phyloP scores from a whole-genome alignment of 441 rosid species.

The Populus tomentosa region DNA sequence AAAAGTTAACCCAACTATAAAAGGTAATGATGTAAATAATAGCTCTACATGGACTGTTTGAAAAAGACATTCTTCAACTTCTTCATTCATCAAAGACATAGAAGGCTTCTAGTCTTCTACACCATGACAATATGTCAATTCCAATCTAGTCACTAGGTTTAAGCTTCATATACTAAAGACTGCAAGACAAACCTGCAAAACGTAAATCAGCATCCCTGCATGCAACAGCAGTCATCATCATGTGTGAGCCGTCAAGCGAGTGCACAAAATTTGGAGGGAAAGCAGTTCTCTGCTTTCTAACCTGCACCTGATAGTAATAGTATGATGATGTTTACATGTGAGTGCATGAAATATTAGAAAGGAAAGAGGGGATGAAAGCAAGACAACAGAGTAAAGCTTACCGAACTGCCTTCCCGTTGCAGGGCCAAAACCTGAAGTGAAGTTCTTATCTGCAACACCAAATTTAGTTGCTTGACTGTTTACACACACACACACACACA shows the following conservation, averaged over 20 bases:
- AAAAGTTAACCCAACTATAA: background rate
- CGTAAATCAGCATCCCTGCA: slow-evolving; percentile 78
- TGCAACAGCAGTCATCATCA: slow-evolving; percentile 99
- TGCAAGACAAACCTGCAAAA: slow-evolving; percentile 70
- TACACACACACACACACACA: background rate
- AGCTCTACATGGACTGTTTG: background rate
- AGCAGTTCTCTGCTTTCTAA: slow-evolving; percentile 88
- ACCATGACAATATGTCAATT: background rate
- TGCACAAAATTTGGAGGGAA: slow-evolving; percentile 97
- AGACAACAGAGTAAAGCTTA: slow-evolving; percentile 34
- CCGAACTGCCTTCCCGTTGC: slow-evolving; percentile 76
- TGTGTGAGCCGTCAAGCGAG: slow-evolving; percentile 94
- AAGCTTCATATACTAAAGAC: background rate
- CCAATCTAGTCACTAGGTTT: background rate
- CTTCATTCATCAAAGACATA: background rate
- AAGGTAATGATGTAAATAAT: background rate
- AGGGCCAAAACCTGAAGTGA: slow-evolving; percentile 90
- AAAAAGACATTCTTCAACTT: background rate
- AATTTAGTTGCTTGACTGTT: slow-evolving; percentile 14
- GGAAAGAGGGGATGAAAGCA: slow-evolving; percentile 4
- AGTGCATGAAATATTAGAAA: slow-evolving; percentile 7
- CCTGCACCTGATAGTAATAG: slow-evolving; percentile 53
- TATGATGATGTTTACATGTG: background rate
- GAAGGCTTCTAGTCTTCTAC: background rate
- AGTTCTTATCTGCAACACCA: slow-evolving; percentile 68